Evolutionary conservation across 495 filamentous ascomycete species (phyloP).

Genomic region (Podospora conica): DNA sequence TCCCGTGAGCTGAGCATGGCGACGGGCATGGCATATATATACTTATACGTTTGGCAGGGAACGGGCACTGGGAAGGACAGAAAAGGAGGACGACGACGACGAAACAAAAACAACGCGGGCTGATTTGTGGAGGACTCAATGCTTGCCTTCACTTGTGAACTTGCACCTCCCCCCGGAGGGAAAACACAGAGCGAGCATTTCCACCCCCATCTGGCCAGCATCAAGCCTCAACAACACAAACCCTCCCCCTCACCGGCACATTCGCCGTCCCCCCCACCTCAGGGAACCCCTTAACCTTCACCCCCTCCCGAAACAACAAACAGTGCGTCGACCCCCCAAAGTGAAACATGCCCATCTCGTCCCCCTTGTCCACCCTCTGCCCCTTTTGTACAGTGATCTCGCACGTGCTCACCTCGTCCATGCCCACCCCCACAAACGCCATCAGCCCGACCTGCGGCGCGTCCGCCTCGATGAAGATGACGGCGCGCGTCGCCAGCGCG

Average conservation of each 20-base stretch:
- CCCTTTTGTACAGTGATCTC: slow-evolving; percentile 59
- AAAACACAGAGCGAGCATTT: too few species aligned
- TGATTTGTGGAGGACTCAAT: too few species aligned
- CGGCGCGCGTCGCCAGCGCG: slow-evolving; percentile 49
- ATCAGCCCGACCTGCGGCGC: slow-evolving; percentile 59
- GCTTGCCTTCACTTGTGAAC: too few species aligned
- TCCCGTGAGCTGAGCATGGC: not conserved
- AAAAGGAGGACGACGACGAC: not conserved
- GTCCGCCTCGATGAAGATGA: slow-evolving; percentile 66
- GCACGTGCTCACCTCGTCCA: slow-evolving; percentile 65
- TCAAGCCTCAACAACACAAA: slow-evolving; percentile 16
- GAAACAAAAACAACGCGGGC: not conserved
- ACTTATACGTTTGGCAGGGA: not conserved
- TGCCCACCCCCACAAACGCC: slow-evolving; percentile 59
- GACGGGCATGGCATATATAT: not conserved
- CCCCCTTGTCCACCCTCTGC: slow-evolving; percentile 56
- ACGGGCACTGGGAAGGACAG: not conserved
- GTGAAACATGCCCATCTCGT: slow-evolving; percentile 68
- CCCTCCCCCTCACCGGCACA: slow-evolving; percentile 49
- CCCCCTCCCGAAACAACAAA: slow-evolving; percentile 49
- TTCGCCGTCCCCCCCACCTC: slow-evolving; percentile 43
- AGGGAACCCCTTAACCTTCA: slow-evolving; percentile 43
- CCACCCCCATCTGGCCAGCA: not conserved
- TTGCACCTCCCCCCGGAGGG: too few species aligned
- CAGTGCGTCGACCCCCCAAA: slow-evolving; percentile 64